These are phyloP conservation scores for Apiospora koreana DNA, from an alignment of 2,329 filamentous ascomycete species.

Conservation along the genomic window DNA sequence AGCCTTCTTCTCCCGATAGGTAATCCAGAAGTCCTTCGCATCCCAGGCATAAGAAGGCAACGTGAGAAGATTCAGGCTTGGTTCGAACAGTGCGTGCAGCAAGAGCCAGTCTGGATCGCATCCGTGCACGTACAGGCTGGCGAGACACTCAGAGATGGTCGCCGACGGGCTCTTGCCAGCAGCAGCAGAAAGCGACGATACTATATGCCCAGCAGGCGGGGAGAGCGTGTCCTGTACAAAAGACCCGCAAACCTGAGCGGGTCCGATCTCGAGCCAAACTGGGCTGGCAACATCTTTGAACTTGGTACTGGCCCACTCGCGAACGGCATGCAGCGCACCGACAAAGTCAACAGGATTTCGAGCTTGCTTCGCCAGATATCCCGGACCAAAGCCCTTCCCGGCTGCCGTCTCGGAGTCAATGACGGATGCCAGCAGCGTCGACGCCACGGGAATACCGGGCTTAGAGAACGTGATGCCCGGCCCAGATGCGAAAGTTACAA, in stretches of 20 bases:
- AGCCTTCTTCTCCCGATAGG: background rate
- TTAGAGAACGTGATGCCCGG: background rate
- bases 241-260: conserved; percentile 18
- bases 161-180: conserved; percentile 1
- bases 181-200: conserved; percentile 5
- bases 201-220: background rate
- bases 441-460: conserved; percentile 5
- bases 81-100: conserved; percentile 54
- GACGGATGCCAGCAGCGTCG: background rate
- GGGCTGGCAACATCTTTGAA: conserved; percentile 21
- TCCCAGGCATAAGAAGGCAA: background rate
- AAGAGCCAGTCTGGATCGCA: conserved; percentile 50
- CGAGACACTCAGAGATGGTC: conserved; percentile 49
- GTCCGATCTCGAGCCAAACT: conserved; percentile 24
- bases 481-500: background rate
- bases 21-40: background rate
- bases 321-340: background rate
- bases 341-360: background rate
- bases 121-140: conserved; percentile 48
- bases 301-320: background rate
- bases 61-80: background rate
- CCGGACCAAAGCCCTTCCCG: too few relatives aligned
- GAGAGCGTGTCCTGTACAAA: conserved; percentile 19
- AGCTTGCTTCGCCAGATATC: background rate
- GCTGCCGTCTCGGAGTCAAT: background rate